Conservation (phyloP, 2,329 filamentous ascomycete species). For the Dactylonectria estremocensis region DNA sequence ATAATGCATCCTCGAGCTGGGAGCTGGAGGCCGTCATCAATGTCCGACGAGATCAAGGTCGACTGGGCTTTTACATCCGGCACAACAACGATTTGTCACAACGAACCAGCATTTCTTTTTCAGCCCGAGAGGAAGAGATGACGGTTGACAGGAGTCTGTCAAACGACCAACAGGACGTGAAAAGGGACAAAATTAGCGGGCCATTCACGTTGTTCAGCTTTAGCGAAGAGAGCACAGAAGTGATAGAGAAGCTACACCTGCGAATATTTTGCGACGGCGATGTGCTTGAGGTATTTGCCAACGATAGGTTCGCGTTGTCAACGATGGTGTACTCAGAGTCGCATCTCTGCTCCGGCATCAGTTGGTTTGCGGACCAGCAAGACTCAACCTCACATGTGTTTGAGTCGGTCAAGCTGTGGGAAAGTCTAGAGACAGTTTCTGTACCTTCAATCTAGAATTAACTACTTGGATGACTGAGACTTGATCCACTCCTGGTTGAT, state of each 20-base stretch:
- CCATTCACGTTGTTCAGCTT: slow-evolving; percentile 63
- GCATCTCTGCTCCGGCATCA: slow-evolving; percentile 38
- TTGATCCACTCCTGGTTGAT: background rate
- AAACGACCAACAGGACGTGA: slow-evolving; percentile 50
- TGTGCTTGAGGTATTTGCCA: slow-evolving; percentile 47
- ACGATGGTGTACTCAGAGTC: slow-evolving; percentile 46
- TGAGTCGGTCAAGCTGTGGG: slow-evolving; percentile 42
- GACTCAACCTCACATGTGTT: slow-evolving; percentile 25
- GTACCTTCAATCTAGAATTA: background rate
- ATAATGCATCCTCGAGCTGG: slow-evolving; percentile 36
- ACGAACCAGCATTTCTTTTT: slow-evolving; percentile 58
- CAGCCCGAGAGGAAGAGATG: slow-evolving; percentile 56
- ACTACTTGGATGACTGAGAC: background rate
- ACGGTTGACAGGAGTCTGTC: slow-evolving; percentile 56
- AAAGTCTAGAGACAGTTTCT: slow-evolving; percentile 33
- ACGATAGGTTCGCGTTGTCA: slow-evolving; percentile 48
- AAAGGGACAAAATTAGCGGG: slow-evolving; percentile 54
- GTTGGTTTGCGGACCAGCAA: slow-evolving; percentile 43
- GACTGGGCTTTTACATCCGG: slow-evolving; percentile 44
- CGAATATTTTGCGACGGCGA: slow-evolving; percentile 47
- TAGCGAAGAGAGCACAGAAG: slow-evolving; percentile 25
- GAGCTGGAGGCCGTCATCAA: slow-evolving; percentile 46
- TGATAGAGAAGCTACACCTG: slow-evolving; percentile 41
- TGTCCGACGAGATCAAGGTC: slow-evolving; percentile 22
- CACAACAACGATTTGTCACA: slow-evolving; percentile 47